Evolutionary conservation across 1,284 basidiomycete species (phyloP), one percentile per base, ranked within the genome.

Genomic region (Dichomitus squalens): DNA sequence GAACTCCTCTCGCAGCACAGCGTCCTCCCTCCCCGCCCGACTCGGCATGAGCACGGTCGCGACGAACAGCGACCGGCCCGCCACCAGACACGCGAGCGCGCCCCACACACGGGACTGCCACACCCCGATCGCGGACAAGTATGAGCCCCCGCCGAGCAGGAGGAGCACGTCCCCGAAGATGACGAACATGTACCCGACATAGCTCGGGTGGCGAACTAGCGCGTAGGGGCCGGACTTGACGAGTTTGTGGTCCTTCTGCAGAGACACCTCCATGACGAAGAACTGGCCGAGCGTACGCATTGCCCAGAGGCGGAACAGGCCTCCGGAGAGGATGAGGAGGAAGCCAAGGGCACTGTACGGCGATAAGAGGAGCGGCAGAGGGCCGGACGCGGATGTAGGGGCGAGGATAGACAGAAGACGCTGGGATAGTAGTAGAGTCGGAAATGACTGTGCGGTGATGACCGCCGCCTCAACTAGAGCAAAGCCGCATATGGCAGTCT

Each of bases 1-100:
- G 34, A 60, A 60, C n/a, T 57, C 48, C 50, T 53, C 50, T 5
- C 33, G 50, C 34, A 60, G 23, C 48, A 63, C 55, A 25, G 18
- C 49, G 36, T 60, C 59, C 51, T 60, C 55, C 40, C 40, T 59
- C 16, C 36, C 23, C 2, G 44, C 46, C 4, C 58, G 36, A 3
- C 33, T 47, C 21, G 49, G 29, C 8, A 49, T 34, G 16, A 47
- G 8, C 44, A 50, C 36, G 23, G 21, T 8, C 31, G 41, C 29
- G 35, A 43, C 21, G 35, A 36, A 20, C 35, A 41, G 25, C 29
- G 43, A 49, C 43, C 46, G 18, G 21, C 46, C 29, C 36, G 52
- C 29, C 12, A 35, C 16, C 27, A 31, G 23, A 16, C 18, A 25
- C 29, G 46, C 25, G 29, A 53, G 31, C 16, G n/a, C 46, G 27